Conservation (phyloP, 345 rosid genomes). For the Hypericum perforatum region DNA sequence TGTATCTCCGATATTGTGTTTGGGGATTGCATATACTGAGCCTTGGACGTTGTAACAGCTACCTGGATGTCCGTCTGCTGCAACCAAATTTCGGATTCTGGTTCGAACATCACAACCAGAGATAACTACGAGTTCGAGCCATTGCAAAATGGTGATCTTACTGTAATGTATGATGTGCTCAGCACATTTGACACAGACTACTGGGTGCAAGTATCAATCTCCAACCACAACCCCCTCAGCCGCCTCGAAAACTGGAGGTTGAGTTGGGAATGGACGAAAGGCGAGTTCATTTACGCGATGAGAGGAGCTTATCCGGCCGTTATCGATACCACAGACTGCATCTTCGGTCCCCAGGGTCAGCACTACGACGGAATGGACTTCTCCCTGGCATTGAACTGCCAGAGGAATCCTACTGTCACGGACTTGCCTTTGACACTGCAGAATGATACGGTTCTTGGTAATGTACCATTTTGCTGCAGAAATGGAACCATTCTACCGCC, state of each 20-base stretch:
- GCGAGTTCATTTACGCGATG: constrained; percentile 69
- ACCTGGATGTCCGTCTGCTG: constrained; percentile 22
- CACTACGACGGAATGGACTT: constrained; percentile 27
- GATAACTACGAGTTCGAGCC: constrained; percentile 52
- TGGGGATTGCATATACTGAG: too few species aligned
- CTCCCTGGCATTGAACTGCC: constrained; percentile 32
- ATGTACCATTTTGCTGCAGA: constrained; percentile 37
- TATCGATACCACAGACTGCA: constrained; percentile 68
- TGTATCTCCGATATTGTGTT: too few species aligned
- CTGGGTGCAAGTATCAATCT: constrained; percentile 69
- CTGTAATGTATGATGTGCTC: constrained; percentile 83
- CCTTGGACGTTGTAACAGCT: too few species aligned
- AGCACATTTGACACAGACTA: constrained; percentile 68
- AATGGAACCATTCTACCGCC: constrained; percentile 39
- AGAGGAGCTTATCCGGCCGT: constrained; percentile 82
- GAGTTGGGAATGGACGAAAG: constrained; percentile 88
- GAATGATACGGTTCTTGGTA: constrained; percentile 33
- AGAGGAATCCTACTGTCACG: constrained; percentile 29
- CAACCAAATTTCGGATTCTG: constrained; percentile 11
- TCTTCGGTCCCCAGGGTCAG: constrained; percentile 34
- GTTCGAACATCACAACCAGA: constrained; percentile 38
- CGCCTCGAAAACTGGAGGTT: constrained; percentile 94
- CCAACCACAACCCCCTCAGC: constrained; percentile 82
- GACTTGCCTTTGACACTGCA: constrained; percentile 34
- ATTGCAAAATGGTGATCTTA: constrained; percentile 76